Conservation (phyloP, 495 filamentous ascomycete genomes). For the Melanomma pulvis-pyrius region DNA sequence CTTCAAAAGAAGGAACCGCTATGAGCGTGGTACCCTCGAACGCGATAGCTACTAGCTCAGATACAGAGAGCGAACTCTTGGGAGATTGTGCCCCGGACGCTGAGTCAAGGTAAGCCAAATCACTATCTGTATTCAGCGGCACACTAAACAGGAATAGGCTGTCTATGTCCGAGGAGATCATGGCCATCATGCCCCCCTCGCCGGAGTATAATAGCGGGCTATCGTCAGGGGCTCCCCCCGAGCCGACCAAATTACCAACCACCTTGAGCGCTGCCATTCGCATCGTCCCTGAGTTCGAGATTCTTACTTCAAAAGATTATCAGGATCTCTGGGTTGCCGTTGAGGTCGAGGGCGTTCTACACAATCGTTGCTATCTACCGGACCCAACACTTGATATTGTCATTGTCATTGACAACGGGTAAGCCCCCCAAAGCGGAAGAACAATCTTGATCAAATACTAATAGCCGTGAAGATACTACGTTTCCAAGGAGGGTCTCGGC, state of each 20-base stretch:
- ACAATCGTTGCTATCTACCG: not conserved
- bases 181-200: no score
- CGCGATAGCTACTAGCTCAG: not conserved
- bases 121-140: no score
- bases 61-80: not conserved
- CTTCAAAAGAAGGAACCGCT: not conserved
- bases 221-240: not conserved
- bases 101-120: no score
- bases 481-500: not conserved
- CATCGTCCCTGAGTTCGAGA: not conserved
- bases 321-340: constrained; percentile 13
- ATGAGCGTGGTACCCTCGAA: not conserved
- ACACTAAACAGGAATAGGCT: no score
- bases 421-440: not conserved
- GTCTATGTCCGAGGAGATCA: no score
- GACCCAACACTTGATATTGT: constrained; percentile 9
- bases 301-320: not conserved
- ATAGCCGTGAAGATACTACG: constrained; percentile 8
- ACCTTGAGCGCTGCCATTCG: not conserved
- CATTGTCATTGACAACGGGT: constrained; percentile 21
- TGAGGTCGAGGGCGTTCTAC: constrained; percentile 10
- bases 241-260: not conserved
- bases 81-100: not conserved
- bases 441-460: not conserved
- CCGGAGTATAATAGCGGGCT: not conserved